Evolutionary conservation across 768 basidiomycete species (phyloP), one percentile per base, ranked within the genome.

Genomic region (Lactarius psammicola): DNA sequence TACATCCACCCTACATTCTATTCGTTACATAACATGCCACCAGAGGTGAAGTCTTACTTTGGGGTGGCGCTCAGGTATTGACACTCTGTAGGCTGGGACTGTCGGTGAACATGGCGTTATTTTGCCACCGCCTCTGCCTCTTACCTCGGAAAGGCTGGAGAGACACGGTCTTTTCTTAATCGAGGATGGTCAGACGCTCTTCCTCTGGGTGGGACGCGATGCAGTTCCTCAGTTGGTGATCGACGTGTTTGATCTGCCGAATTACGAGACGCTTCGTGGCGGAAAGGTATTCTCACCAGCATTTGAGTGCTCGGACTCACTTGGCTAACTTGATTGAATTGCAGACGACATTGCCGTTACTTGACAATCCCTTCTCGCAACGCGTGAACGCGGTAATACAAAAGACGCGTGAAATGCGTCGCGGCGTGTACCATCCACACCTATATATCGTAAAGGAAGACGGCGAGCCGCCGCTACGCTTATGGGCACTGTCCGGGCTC

Each of bases 401-500:
- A 78, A 98, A 98, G 80, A 93, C 89, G 18, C 85, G 97, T 20
- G 97, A 98, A 78, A 85, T 94, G 83, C 89, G 97, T 57, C 84
- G 94, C 46, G 95, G 95, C 17, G 87, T 89, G 5, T 98, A 98
- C 75, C 89, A 90, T 74, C 94, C 94, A 9, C 94, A 98, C 75
- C 79, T 99, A 8, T 99, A 98, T 72, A 81, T 98, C 60, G 95
- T 98, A 72, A 99, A 98, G 78, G 95, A 98, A 75, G 97, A 99
- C 71, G 96, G 95, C 66, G 97, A 99, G 76, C 92, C 94, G 7
- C 89, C 95, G 54, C 80, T 99, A 73, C 83, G 95, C 67, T 83
- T 95, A 65, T 99, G 97, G 97, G 97, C 96, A 0, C 82, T 99
- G 67, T 94, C 92, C 73, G 85, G 86, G 72, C 85, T 99, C 70